Base-by-base conservation (phyloP, 78 protist species). In the Cavenderia fasciculata region DNA sequence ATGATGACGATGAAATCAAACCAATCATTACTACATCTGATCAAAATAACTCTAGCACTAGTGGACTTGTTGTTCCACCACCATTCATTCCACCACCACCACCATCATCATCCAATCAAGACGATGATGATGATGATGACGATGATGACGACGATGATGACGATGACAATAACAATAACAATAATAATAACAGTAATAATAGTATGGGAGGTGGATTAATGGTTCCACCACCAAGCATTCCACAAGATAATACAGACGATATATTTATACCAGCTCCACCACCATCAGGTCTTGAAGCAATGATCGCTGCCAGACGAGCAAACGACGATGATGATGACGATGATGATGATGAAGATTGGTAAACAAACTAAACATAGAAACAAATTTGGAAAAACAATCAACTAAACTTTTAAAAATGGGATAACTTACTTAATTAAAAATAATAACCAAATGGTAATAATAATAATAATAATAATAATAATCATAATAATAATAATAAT, bases 311-410 rank as follows among this genome's bases (percentile, higher is more conserved):
- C 65, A 68, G 40, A 33, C 29, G 49, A 33, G 43, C 46, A n/a
- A 41, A 63, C 12, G 78, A 70, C 25, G 90, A 82, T 31, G 90
- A 68, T 21, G 90, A 77, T 36, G 87, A 77, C 29, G 87, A 77
- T 34, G 86, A 79, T 16, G 88, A 77, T 25, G 87, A 79, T 43
- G 88, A 79, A 23, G 88, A 79, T 52, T 21, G 11, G 11, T 52
- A 3, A 52, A 8, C 11, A 19, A 52, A 19, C 4, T 12, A 52
- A 8, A 52, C 59, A 52, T 3, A 52, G 4, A 52, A 19, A 4
- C 4, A 52, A 19, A 52, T 52, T 19, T 19, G 21, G 31, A 52
- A 52, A 8, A 52, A 21, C 59, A 52, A 52, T 52, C 59, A 52
- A 4, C 10, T 10, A 8, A 52, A 21, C 4, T 21, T 52, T 11